Evolutionary conservation across 768 basidiomycete species (phyloP).

Genomic region (Serendipita sp.): DNA sequence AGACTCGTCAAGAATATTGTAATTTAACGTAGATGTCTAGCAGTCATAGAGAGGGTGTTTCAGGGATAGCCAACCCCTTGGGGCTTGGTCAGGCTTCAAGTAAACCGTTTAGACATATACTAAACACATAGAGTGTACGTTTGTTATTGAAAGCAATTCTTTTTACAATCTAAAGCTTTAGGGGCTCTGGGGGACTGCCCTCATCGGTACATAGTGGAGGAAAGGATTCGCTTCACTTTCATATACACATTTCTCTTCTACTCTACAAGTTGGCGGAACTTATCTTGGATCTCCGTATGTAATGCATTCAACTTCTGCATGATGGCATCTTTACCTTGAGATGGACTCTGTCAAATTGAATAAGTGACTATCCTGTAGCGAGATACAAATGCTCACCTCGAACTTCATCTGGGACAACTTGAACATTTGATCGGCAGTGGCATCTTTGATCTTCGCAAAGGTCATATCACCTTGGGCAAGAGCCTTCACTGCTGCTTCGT

Average conservation of each 20-base stretch:
- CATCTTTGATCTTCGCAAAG: slow-evolving; percentile 75
- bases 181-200: no score
- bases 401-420: slow-evolving; percentile 99
- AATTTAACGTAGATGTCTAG: no score
- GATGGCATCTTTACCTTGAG: slow-evolving; percentile 73
- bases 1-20: no score
- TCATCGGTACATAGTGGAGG: no score
- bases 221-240: neutral
- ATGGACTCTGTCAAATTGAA: slow-evolving; percentile 48
- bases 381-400: slow-evolving; percentile 40
- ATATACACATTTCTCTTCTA: slow-evolving; percentile 16
- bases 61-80: no score
- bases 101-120: no score
- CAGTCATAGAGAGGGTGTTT: no score
- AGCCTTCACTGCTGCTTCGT: slow-evolving; percentile 75
- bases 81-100: no score
- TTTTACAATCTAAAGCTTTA: no score
- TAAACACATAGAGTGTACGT: no score
- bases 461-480: slow-evolving; percentile 72
- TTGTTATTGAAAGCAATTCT: no score
- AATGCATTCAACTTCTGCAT: slow-evolving; percentile 68
- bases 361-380: slow-evolving; percentile 6
- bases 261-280: slow-evolving; percentile 75
- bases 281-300: slow-evolving; percentile 77
- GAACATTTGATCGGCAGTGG: slow-evolving; percentile 76